Conservation (phyloP, 257 asterid species). For the Solanum microdontum region DNA sequence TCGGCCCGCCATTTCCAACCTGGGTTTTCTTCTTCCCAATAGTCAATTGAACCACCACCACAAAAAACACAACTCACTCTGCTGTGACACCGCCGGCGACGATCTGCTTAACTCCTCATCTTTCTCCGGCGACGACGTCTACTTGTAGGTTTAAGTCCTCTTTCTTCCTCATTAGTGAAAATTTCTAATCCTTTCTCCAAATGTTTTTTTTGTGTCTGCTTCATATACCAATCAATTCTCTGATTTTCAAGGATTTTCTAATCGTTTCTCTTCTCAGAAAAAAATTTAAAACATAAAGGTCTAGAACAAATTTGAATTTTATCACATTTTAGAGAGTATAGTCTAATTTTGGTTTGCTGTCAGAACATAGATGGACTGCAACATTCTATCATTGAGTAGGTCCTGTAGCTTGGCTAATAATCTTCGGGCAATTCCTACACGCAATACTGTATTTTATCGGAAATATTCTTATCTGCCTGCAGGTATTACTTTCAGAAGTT, state of each 20-base stretch:
- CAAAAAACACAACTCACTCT: neutral
- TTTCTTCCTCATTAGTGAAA: neutral
- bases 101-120: neutral
- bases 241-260: neutral
- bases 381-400: constrained; percentile 40
- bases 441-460: constrained; percentile 9
- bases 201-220: neutral
- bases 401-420: constrained; percentile 20
- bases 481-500: constrained; percentile 16
- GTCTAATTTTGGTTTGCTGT: neutral
- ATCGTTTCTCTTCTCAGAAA: neutral
- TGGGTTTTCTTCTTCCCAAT: neutral
- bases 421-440: constrained; percentile 12
- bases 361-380: constrained; percentile 54
- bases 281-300: neutral
- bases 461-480: constrained; percentile 11
- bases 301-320: neutral
- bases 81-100: neutral
- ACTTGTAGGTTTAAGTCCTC: neutral
- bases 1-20: neutral
- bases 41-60: neutral
- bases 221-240: neutral
- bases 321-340: neutral
- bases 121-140: neutral
- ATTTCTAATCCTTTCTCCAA: neutral